Evolutionary conservation across 768 basidiomycete genomes (phyloP), one percentile per base, ranked within the genome.

Genomic region (Dentipellis fragilis): DNA sequence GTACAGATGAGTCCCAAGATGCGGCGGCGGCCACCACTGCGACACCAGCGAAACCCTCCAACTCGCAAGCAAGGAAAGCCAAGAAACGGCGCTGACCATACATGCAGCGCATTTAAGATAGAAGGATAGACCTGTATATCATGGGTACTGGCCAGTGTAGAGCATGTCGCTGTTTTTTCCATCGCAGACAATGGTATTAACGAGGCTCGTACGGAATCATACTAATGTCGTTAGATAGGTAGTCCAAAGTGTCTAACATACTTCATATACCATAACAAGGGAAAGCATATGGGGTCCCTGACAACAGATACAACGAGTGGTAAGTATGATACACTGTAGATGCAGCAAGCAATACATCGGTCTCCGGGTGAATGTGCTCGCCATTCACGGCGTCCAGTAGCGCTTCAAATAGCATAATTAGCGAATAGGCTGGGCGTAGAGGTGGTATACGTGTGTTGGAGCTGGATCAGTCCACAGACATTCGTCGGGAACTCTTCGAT

Each of bases 401-500:
- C 29, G 29, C 11, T 52, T 42, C 14, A 14, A 42, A 14, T 3
- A 14, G 40, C 3, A 42, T 3, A 42, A 42, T 9, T 9, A 14
- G 9, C 40, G 19, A 42, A 19, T 9, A 9, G 19, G 19, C 29
- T 29, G 29, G 29, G 29, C 29, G 29, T 6, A 42, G 19, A 42
- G 19, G 40, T n/a, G n/a, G n/a, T n/a, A n/a, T 14, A 14, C 40
- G 40, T 8, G 23, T 29, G n/a, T 51, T 16, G 12, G 11, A 1
- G 23, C 36, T 14, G 14, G 7, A n/a, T 54, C 42, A 61, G n/a
- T 61, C 60, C 17, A 61, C 55, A 19, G 60, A 50, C 29, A 59
- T 50, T 9, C 58, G 55, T 37, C 56, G 52, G 23, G 54, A 10
- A 39, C 55, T 48, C 56, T 61, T 59, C 23, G 45, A 51, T 36